Evolutionary conservation across 352 stramenopile genomes (phyloP), one percentile per base, ranked within the genome.

Genomic region (Hyaloperonospora brassicae): DNA sequence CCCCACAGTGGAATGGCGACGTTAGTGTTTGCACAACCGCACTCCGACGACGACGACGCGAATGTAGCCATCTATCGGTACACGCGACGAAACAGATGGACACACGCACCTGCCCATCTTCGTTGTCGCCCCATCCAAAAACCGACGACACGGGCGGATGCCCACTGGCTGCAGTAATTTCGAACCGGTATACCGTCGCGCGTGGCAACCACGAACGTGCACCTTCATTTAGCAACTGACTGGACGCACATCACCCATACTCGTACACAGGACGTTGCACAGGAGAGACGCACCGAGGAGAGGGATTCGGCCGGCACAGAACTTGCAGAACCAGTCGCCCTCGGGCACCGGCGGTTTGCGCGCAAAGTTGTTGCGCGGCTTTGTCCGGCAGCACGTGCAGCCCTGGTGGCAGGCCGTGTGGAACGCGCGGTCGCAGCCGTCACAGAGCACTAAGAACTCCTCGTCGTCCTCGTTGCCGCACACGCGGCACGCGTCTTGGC

Each of bases 271-370:
- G 2, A 50, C 31, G 9, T 30, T 21, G 24, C 22, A 58, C 1
- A 27, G 22, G 44, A 35, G 8, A 27, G n/a, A 59, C 66, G 42
- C 34, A 87, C 79, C 68, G 21, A 83, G 66, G 13, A 58, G 22
- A 35, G 79, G 71, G 24, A 84, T 53, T 40, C 69, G 81, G 22
- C 76, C 81, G 11, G 76, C 75, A 55, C 81, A 91, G 43, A 91
- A 87, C 64, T 91, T 91, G 76, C 81, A 89, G 55, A 89, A 91
- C 81, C 81, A 91, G 62, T 91, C 81, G 55, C 81, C 81, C 23
- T 91, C 78, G 30, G 81, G 81, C 52, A 91, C 81, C 0, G 76
- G 62, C 10, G 76, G 78, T 53, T 87, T 86, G 62, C 78, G 78
- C 39, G 73, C 76, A 61, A 89, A 89, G 59, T 76, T 85, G 66